phyloP scores from a whole-genome alignment of 2,329 filamentous ascomycete species.

The Calycina marina region DNA sequence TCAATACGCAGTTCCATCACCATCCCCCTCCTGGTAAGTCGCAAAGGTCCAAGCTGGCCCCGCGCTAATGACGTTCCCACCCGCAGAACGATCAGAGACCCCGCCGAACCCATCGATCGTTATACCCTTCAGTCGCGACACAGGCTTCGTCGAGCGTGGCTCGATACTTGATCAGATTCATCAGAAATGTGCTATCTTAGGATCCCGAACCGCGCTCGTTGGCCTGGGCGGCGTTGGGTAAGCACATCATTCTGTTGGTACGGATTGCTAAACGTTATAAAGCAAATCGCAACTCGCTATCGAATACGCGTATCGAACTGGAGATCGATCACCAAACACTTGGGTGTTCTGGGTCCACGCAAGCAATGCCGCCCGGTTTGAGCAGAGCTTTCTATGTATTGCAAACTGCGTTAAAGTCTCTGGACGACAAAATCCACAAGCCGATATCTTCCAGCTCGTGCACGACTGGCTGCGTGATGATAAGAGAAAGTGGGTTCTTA shows the following conservation, averaged over 20 bases:
- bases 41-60: background rate
- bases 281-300: background rate
- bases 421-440: constrained; percentile 17
- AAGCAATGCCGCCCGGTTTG: background rate
- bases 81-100: background rate
- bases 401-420: constrained; percentile 16
- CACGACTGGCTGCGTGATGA: constrained; percentile 14
- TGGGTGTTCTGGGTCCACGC: background rate
- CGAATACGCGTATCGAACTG: background rate
- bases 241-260: background rate
- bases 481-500: constrained; percentile 20
- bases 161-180: background rate
- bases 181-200: background rate
- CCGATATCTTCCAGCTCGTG: constrained; percentile 22
- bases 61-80: background rate
- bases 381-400: background rate
- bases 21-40: constrained; percentile 1
- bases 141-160: background rate
- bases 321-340: constrained; percentile 8
- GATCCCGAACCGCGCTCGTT: background rate
- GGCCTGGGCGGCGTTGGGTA: constrained; percentile 1
- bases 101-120: background rate
- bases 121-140: constrained; percentile 1
- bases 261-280: background rate
- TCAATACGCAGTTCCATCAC: background rate